Conservation (phyloP, 2,329 filamentous ascomycete species). For the Pseudonectria foliicola region DNA sequence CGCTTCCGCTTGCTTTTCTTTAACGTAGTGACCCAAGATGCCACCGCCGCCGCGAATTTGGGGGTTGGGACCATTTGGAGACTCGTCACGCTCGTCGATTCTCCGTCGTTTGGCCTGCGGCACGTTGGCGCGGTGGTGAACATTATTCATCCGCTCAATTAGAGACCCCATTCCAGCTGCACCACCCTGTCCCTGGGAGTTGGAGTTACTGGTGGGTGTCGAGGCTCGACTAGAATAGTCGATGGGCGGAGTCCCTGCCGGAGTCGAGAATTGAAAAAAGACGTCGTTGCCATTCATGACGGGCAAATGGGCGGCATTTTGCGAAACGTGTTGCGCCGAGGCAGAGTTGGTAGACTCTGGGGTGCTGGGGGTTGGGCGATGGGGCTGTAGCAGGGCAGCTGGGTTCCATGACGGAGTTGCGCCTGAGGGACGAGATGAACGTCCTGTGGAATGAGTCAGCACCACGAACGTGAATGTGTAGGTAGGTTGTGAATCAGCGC, state of each 20-base stretch:
- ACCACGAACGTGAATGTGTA: neutral
- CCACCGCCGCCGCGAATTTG: constrained; percentile 39
- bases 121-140: constrained; percentile 55
- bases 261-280: constrained; percentile 37
- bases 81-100: constrained; percentile 37
- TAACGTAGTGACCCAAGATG: constrained; percentile 60
- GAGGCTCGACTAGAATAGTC: constrained; percentile 26
- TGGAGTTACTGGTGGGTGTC: constrained; percentile 23
- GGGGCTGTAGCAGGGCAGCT: constrained; percentile 33
- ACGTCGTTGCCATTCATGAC: constrained; percentile 24
- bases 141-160: constrained; percentile 70
- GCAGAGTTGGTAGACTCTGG: constrained; percentile 20
- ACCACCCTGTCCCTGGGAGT: constrained; percentile 14
- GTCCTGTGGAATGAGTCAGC: constrained; percentile 18
- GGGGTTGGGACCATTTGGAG: constrained; percentile 30
- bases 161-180: constrained; percentile 47
- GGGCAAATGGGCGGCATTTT: constrained; percentile 16
- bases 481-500: neutral
- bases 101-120: constrained; percentile 62
- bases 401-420: constrained; percentile 34
- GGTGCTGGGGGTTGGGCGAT: constrained; percentile 22
- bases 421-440: constrained; percentile 20
- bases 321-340: constrained; percentile 17
- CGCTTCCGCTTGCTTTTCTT: constrained; percentile 47
- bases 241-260: constrained; percentile 27